Base-by-base conservation (phyloP, 2,329 filamentous ascomycete species). In the Gremmenia infestans region DNA sequence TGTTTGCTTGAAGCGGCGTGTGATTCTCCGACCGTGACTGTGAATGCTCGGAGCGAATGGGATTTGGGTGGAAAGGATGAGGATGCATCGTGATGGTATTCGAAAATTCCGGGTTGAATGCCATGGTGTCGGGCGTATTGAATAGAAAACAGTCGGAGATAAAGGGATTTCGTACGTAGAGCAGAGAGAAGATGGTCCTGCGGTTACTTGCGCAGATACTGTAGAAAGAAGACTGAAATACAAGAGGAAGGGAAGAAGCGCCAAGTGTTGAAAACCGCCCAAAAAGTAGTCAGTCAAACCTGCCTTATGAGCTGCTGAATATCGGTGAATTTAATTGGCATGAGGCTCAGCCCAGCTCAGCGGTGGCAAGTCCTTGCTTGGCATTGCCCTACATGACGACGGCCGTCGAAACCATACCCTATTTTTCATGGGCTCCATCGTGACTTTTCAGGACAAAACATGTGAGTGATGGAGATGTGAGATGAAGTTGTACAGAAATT, bases 71-170 rank as follows among this genome's bases (percentile, higher is more conserved):
- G 48, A 68, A 68, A 8, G 65, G 65, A 52, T 65, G 65, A 40
- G 67, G 67, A 51, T 68, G 66, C 61, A 67, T 64, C 5, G 67
- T 68, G 47, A 70, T 70, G 53, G 57, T 67, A 56, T 66, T 58
- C 42, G 55, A 57, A n/a, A 68, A 43, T 47, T 69, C 66, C 6
- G 61, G 59, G 28, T 35, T 58, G 25, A 60, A 52, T 7, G 64
- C 56, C 64, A 66, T 66, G 48, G 42, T 59, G 53, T 37, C 9
- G 22, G 6, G 19, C 37, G 37, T 39, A 17, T 39, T 14, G 37
- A 39, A 39, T 39, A 17, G 37, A 17, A 5, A 39, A 8, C 9
- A n/a, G 37, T 39, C 28, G 14, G n/a, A 39, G 37, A 39, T 14
- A n/a, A 39, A n/a, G 37, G 37, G 7, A 32, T 9, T 32, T 7